Base-by-base conservation (phyloP, 78 protist species). In the Capsaspora owczarzaki region DNA sequence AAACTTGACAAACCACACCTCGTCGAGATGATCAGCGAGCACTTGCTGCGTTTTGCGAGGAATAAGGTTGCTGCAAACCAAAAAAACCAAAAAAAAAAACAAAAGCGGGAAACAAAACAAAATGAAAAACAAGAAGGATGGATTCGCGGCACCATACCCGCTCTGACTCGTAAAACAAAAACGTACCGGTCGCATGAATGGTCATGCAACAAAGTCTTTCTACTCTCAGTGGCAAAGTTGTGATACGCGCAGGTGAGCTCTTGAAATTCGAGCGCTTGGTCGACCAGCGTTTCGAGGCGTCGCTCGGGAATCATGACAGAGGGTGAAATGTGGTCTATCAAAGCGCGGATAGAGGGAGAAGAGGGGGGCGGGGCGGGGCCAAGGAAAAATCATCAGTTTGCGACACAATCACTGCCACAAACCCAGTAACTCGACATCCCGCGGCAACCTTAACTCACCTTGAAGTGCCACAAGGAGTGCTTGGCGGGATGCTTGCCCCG, bases 1-100 rank as follows among this genome's bases (percentile, higher is more conserved):
- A 56, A 86, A 90, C 38, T 44, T 44, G 14, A 90, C 80, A 37
- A 35, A 76, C 93, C 93, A 91, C 41, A 90, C 90, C 69, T 90
- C 92, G 82, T 93, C 93, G 31, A 56, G 5, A 70, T 90, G 94
- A 42, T 43, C 75, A 49, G 68, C 84, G 25, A 93, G 77, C 40
- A 79, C 0, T 31, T 35, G 19, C 76, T 20, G 70, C 69, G 76
- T 70, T 33, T 70, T 2, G 25, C 38, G 19, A 19, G 84, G 84
- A 2, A 74, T 33, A 3, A 42, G 27, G 53, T 41, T 33, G 33
- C 76, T 70, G 72, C 37, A 61, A 6, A 27, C 14, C 69, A 61
- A 61, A 10, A 16, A 23, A 61, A 16, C 35, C 69, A 61, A 16
- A 61, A 16, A 61, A 61, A 61, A 61, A 61, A 61, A 61, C 56